Conservation (phyloP, 345 rosid genomes). For the Leavenworthia alabamica region DNA sequence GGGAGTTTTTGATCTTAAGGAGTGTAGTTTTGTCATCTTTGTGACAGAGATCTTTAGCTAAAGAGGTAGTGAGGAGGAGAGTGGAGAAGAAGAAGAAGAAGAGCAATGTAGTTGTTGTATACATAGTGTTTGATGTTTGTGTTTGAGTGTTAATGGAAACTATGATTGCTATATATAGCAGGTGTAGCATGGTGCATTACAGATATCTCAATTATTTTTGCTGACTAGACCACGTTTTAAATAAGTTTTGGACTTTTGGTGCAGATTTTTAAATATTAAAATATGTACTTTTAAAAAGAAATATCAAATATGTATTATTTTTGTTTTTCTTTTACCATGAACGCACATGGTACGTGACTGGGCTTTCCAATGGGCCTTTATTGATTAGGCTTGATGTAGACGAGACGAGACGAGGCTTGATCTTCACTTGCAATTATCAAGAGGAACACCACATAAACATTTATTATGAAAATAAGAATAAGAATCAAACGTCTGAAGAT, state of each 20-base stretch:
- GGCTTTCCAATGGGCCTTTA: too few species aligned
- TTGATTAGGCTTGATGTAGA: too few species aligned
- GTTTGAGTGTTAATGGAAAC: conserved; percentile 3
- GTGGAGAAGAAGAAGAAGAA: conserved; percentile 22
- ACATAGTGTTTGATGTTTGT: conserved; percentile 4
- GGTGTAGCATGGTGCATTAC: neutral
- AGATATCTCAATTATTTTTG: neutral
- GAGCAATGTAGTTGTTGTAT: conserved; percentile 14
- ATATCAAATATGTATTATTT: too few species aligned
- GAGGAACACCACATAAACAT: conserved; percentile 78
- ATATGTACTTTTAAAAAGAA: too few species aligned
- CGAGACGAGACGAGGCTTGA: conserved; percentile 3
- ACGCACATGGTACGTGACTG: too few species aligned
- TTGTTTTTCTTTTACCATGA: too few species aligned
- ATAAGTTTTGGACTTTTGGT: neutral
- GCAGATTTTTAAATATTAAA: neutral
- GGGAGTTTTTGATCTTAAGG: conserved; percentile 45
- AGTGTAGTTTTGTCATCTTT: conserved; percentile 52
- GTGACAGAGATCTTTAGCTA: conserved; percentile 47
- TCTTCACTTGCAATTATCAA: conserved; percentile 38
- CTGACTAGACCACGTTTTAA: conserved; percentile 17
- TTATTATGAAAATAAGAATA: conserved; percentile 48
- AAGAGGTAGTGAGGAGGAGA: conserved; percentile 25
- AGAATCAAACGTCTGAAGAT: conserved; percentile 48
- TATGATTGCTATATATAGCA: neutral